A percentile compares a stretch with the other conserved stretches of the same genome.
phyloP scores from a whole-genome alignment of 2,329 filamentous ascomycete species.

The Alternaria atra region DNA sequence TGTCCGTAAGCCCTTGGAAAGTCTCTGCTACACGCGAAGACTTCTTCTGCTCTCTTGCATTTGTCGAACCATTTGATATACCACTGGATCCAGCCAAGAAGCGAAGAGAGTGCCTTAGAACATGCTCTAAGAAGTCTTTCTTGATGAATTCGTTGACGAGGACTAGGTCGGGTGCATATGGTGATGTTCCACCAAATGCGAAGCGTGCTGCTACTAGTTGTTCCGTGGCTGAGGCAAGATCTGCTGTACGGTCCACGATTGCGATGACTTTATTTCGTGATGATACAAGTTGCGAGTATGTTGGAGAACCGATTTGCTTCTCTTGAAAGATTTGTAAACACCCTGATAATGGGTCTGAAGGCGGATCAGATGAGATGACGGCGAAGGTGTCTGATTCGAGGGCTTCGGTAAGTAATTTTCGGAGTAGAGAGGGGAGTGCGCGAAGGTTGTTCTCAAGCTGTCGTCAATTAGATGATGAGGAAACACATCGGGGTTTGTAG shows the following conservation, averaged over 20 bases:
- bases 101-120: slow-evolving; percentile 52
- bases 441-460: slow-evolving; percentile 55
- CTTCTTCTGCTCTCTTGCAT: slow-evolving; percentile 19
- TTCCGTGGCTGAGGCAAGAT: slow-evolving; percentile 63
- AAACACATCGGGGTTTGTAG: not conserved
- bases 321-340: slow-evolving; percentile 49
- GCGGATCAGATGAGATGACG: slow-evolving; percentile 50
- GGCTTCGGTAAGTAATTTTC: slow-evolving; percentile 50
- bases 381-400: slow-evolving; percentile 62
- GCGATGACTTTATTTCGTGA: slow-evolving; percentile 57
- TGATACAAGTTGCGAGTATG: slow-evolving; percentile 48
- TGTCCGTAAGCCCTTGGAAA: slow-evolving; percentile 20
- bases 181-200: slow-evolving; percentile 63
- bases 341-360: slow-evolving; percentile 30
- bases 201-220: slow-evolving; percentile 64
- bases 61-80: slow-evolving; percentile 20
- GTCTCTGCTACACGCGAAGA: slow-evolving; percentile 13
- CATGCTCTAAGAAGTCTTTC: slow-evolving; percentile 63
- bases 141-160: slow-evolving; percentile 71
- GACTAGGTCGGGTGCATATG: slow-evolving; percentile 69
- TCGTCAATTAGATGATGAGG: not conserved
- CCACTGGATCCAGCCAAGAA: slow-evolving; percentile 31
- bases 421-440: slow-evolving; percentile 47
- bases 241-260: slow-evolving; percentile 68
- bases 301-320: slow-evolving; percentile 16